A percentile compares a stretch with the other conserved stretches of the same genome.
Evolutionary conservation across 306 rosid genomes (phyloP).

Genomic region (Ormosia semicastrata): DNA sequence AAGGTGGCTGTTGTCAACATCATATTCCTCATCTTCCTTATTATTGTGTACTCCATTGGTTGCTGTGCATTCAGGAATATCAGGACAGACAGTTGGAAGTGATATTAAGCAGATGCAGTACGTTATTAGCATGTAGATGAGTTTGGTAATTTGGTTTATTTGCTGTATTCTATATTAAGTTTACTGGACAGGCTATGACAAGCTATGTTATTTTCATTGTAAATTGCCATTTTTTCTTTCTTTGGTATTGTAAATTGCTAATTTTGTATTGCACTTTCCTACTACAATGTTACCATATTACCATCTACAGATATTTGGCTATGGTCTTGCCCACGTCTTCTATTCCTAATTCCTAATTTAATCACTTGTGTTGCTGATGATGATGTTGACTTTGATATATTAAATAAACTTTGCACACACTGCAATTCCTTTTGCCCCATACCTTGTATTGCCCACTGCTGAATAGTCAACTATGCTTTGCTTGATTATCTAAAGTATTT

Average conservation of each 20-base stretch:
- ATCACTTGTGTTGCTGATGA: not conserved
- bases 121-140: slow-evolving; percentile 22
- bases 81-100: slow-evolving; percentile 51
- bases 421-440: too few relatives aligned
- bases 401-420: not conserved
- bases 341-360: not conserved
- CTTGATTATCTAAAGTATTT: not conserved
- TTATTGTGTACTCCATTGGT: slow-evolving; percentile 69
- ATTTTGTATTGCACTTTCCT: not conserved
- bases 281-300: not conserved
- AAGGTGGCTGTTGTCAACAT: slow-evolving; percentile 58
- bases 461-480: not conserved
- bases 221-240: not conserved
- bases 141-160: not conserved
- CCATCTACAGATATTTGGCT: not conserved
- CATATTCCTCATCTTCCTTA: slow-evolving; percentile 54
- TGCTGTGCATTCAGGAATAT: slow-evolving; percentile 84
- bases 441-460: not conserved
- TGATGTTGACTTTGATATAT: not conserved
- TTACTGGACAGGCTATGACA: not conserved
- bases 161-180: not conserved
- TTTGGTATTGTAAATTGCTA: not conserved
- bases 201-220: not conserved
- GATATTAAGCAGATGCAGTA: not conserved
- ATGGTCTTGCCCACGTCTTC: not conserved